phyloP scores from a whole-genome alignment of 129 eudicot species.

The Helianthus tuberosus region DNA sequence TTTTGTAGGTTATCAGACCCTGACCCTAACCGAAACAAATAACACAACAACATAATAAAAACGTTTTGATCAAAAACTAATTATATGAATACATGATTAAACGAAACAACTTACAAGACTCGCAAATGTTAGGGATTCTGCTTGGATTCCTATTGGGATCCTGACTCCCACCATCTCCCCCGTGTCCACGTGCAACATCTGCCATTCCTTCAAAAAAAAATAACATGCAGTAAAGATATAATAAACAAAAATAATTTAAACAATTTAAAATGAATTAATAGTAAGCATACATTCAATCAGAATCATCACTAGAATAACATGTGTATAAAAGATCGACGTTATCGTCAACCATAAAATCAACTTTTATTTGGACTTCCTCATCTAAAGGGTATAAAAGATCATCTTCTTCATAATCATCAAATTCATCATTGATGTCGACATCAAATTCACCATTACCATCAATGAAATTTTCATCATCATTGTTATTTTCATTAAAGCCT shows the following conservation, averaged over 20 bases:
- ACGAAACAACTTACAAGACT: not conserved
- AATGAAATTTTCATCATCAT: not conserved
- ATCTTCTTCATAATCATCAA: not conserved
- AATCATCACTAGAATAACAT: not conserved
- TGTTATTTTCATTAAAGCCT: not conserved
- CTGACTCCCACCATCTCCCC: not conserved
- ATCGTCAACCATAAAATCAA: not conserved
- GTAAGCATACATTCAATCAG: not conserved
- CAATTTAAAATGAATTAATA: not conserved
- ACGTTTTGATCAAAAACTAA: too few relatives aligned
- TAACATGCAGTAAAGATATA: too few relatives aligned
- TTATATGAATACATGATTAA: too few relatives aligned
- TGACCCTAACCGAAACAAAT: too few relatives aligned
- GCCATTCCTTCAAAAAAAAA: not conserved
- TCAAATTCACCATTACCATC: not conserved
- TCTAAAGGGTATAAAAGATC: not conserved
- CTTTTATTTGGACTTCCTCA: not conserved
- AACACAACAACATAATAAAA: too few relatives aligned
- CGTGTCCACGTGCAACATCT: not conserved
- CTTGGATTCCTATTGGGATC: not conserved
- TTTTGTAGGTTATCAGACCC: too few relatives aligned
- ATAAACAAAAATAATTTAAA: not conserved
- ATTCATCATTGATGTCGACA: not conserved
- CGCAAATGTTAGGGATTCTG: not conserved
- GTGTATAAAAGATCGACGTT: not conserved